These are phyloP conservation scores for Westerdykella aurantiaca DNA, from an alignment of 2,329 filamentous ascomycete species.

Conservation along the genomic window DNA sequence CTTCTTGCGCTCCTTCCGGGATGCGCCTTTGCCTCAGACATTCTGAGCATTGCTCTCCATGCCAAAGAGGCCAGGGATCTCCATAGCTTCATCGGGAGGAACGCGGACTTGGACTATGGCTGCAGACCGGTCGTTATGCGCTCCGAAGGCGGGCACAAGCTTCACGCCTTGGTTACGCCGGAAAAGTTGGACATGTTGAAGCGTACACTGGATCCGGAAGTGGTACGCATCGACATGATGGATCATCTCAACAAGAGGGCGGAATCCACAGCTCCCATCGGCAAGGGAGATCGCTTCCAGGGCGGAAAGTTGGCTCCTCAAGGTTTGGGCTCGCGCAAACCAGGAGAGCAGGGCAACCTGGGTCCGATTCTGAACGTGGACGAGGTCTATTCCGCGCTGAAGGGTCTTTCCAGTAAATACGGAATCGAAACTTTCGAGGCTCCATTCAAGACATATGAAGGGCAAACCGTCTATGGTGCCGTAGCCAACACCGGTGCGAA, in stretches of 20 bases:
- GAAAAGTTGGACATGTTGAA: slow-evolving; percentile 18
- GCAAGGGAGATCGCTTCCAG: slow-evolving; percentile 39
- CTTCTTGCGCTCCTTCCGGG: slow-evolving; percentile 22
- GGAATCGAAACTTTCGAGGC: slow-evolving; percentile 41
- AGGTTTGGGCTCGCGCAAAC: slow-evolving; percentile 38
- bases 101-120: slow-evolving; percentile 30
- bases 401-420: slow-evolving; percentile 41
- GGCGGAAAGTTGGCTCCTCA: slow-evolving; percentile 40
- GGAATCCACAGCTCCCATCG: slow-evolving; percentile 26
- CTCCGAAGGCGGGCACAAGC: slow-evolving; percentile 24
- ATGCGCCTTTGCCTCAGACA: slow-evolving; percentile 20
- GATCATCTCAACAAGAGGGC: slow-evolving; percentile 25
- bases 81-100: slow-evolving; percentile 24
- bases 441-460: slow-evolving; percentile 43
- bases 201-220: slow-evolving; percentile 18
- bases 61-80: slow-evolving; percentile 27
- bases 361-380: slow-evolving; percentile 42
- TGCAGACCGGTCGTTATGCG: slow-evolving; percentile 27
- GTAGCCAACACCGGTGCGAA: slow-evolving; percentile 44
- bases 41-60: slow-evolving; percentile 25
- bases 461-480: slow-evolving; percentile 31
- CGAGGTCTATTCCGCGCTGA: slow-evolving; percentile 44
- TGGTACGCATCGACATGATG: slow-evolving; percentile 19
- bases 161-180: slow-evolving; percentile 26
- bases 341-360: slow-evolving; percentile 26